These are phyloP conservation scores for Erythrophleum ivorense DNA, from an alignment of 331 rosid species.

Conservation along the genomic window DNA sequence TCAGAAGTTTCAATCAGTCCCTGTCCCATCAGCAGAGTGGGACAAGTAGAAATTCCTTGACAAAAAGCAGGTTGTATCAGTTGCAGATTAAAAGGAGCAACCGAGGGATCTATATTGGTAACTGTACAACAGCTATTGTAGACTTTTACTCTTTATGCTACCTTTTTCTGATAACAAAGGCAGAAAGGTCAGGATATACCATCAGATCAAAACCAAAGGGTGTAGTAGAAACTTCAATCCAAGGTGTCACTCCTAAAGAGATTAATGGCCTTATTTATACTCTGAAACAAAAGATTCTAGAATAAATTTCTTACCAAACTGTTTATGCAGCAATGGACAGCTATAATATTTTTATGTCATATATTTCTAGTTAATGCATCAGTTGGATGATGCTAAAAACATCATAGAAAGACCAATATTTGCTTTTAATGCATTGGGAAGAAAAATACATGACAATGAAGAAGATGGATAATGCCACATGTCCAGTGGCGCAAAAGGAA, in stretches of 20 bases:
- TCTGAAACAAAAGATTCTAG: neutral
- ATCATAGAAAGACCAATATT: neutral
- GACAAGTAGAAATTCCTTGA: neutral
- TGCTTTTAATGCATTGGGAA: neutral
- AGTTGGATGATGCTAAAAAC: neutral
- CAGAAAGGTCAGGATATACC: neutral
- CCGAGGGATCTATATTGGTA: neutral
- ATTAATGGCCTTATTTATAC: neutral
- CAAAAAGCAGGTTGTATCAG: neutral
- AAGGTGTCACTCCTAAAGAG: neutral
- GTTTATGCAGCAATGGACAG: neutral
- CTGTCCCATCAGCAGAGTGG: no score
- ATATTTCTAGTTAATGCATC: neutral
- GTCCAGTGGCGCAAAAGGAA: neutral
- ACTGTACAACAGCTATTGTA: neutral
- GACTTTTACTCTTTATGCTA: neutral
- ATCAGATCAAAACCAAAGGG: neutral
- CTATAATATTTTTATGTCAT: neutral
- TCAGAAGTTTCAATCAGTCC: neutral
- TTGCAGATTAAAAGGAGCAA: neutral
- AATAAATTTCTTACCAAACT: neutral
- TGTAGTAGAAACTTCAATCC: neutral
- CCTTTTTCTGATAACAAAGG: neutral
- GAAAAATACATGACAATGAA: neutral
- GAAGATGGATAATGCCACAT: neutral